Base-by-base conservation (phyloP, 331 rosid genomes). In the Erythrophleum ivorense region DNA sequence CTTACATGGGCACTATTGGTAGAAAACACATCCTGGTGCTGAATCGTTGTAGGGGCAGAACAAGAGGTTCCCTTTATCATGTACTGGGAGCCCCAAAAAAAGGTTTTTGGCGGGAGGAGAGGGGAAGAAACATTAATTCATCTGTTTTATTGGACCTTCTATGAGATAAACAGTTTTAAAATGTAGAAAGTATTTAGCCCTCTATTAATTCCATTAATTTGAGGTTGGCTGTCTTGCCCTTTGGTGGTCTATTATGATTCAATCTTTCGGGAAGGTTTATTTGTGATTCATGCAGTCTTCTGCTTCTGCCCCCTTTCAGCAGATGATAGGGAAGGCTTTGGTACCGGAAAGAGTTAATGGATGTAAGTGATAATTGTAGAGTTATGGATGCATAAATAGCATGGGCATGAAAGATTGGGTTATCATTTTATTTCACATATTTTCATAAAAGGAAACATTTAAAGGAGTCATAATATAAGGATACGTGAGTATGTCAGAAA, bases 291-390 rank as follows among this genome's bases (percentile, higher is more conserved):
- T 57, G 9, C 16, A n/a, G 21, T 19, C 38, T 7, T 57, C n/a
- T 71, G 45, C 36, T 71, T 49, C 43, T 57, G 14, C 68, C 78
- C 38, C 68, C 34, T 57, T 38, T 75, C 40, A 58, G n/a, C 53
- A 18, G 40, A 38, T 75, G 78, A 75, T 40, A 19, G 68, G 78
- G 54, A 19, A 31, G 68, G 21, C 59, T 14, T 73, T 12, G 40
- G 34, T 12, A 33, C 49, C 48, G 59, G 64, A 52, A 72, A 52
- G 64, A 16, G 31, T 33, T 34, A 33, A 52, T 5, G 31, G 33
- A 19, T 50, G 48, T 33, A 24, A 24, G 29, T 24, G 29, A 24
- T 24, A 24, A 24, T 24, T 24, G 29, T 24, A 24, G 69, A 31
- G 69, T 14, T 40, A 67, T n/a, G 33, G 52, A 40, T 65, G 53